These are phyloP conservation scores for Immersiporthe knoxdaviesiana DNA, from an alignment of 2,329 filamentous ascomycete genomes.

Conservation along the genomic window DNA sequence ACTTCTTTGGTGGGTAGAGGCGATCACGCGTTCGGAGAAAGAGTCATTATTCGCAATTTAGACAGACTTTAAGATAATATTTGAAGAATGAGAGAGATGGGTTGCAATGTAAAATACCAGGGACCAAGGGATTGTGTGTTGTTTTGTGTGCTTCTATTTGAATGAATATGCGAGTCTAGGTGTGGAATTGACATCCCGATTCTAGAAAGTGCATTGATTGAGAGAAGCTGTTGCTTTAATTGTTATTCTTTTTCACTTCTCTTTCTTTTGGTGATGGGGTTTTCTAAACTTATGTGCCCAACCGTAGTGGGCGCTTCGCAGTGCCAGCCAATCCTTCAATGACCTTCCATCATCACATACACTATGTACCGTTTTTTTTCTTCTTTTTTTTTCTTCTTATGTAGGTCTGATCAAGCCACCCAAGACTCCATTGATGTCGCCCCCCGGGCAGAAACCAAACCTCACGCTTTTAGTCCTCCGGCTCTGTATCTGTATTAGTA, in stretches of 20 bases:
- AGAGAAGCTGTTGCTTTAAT: neutral
- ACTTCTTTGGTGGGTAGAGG: too few relatives aligned
- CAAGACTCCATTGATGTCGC: constrained; percentile 7
- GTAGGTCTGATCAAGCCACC: neutral
- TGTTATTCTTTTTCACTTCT: too few relatives aligned
- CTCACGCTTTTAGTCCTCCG: constrained; percentile 50
- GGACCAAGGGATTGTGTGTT: too few relatives aligned
- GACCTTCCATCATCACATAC: neutral
- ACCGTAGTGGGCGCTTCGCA: neutral
- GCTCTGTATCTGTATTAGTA: constrained; percentile 71
- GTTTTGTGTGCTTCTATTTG: too few relatives aligned
- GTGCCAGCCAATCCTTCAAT: neutral
- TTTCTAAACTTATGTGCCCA: neutral
- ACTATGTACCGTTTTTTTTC: neutral
- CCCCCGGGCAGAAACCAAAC: neutral
- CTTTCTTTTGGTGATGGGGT: neutral
- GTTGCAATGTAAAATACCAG: too few relatives aligned
- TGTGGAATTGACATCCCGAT: too few relatives aligned
- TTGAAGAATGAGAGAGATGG: too few relatives aligned
- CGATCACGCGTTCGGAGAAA: too few relatives aligned
- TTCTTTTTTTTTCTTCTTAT: too few relatives aligned
- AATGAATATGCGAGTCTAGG: neutral
- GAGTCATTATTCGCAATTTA: too few relatives aligned
- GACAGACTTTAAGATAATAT: too few relatives aligned
- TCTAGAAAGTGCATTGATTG: neutral